Base-by-base conservation (phyloP, 2,329 filamentous ascomycete species). In the Fusarium zealandicum region DNA sequence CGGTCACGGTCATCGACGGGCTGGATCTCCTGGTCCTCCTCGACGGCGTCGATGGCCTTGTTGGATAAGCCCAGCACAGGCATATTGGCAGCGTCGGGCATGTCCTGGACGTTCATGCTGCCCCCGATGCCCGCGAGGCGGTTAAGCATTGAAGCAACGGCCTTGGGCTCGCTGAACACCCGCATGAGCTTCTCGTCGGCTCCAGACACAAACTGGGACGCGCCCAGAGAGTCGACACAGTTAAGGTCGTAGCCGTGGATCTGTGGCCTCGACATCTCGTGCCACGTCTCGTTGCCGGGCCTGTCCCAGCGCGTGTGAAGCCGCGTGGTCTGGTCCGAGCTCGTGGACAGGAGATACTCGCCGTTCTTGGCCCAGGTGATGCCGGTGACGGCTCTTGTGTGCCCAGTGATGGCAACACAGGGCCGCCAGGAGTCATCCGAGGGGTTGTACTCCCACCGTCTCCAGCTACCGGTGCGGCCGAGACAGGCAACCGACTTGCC, bases 181-280 rank as follows among this genome's bases (percentile, higher is more conserved):
- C 95, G 89, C 72, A 99, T 84, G n/a, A 99, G 84, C 75, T 99
- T 99, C 78, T 99, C 95, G 63, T 99, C 95, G 3, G 95, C 95
- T 6, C 95, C 95, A 3, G 93, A 96, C 17, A 98, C 89, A 70
- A 99, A 99, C 64, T 88, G 89, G 7, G 85, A 82, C 7, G 83
- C 74, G 7, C 85, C 87, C 5, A 97, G 79, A 1, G 87, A 83
- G 68, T 92, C 90, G 59, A 98, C 87, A 72, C 95, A 98, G 78
- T 98, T 99, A 48, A 99, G 82, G 72, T 99, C 93, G 72, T 99
- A 99, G 31, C 95, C 95, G 72, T 99, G 95, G 61, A 99, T 99
- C 72, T 99, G 95, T 4, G 95, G 95, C 42, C 95, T 82, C 1
- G 93, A 89, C 79, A 98, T 92, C 73, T 99, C 95, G 73, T 98